Base-by-base conservation (phyloP, 495 filamentous ascomycete species). In the Venustampulla echinocandica region DNA sequence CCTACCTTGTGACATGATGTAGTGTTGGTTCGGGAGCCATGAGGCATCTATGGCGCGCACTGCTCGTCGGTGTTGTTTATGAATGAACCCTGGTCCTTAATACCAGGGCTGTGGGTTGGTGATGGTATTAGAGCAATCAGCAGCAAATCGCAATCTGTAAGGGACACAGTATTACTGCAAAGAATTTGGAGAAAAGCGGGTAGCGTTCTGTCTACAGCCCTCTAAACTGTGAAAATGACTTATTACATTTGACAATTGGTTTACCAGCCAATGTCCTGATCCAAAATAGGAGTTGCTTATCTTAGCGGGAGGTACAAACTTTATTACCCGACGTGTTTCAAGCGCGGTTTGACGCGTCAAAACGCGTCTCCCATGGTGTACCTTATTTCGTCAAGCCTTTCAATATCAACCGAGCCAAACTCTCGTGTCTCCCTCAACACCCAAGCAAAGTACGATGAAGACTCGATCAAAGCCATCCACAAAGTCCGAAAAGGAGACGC, bases 401-500 rank as follows among this genome's bases (percentile, higher is more conserved):
- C n/a, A n/a, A n/a, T n/a, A n/a, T n/a, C n/a, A n/a, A n/a, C n/a
- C n/a, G n/a, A n/a, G n/a, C n/a, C n/a, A n/a, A n/a, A n/a, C n/a
- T n/a, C n/a, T n/a, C n/a, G n/a, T n/a, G n/a, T n/a, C n/a, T n/a
- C n/a, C n/a, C n/a, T n/a, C n/a, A n/a, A n/a, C n/a, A n/a, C n/a
- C n/a, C n/a, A n/a, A n/a, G 6, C 34, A 17, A 20, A 25, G 24
- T 24, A 48, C 23, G 25, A 53, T 55, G 49, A 59, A 50, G 30
- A 55, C 57, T 45, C 44, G 54, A 25, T 24, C 39, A 5, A 63
- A 60, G 46, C 42, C 54, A n/a, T 42, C 58, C 2, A 40, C 55
- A n/a, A 52, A 56, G 11, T n/a, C 49, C 6, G 34, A 37, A 3
- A 33, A 25, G 10, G 50, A 56, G 22, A 32, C 23, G 34, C 28